Conservation (phyloP, 768 basidiomycete species). For the Omphalotus guepiniiformis region DNA sequence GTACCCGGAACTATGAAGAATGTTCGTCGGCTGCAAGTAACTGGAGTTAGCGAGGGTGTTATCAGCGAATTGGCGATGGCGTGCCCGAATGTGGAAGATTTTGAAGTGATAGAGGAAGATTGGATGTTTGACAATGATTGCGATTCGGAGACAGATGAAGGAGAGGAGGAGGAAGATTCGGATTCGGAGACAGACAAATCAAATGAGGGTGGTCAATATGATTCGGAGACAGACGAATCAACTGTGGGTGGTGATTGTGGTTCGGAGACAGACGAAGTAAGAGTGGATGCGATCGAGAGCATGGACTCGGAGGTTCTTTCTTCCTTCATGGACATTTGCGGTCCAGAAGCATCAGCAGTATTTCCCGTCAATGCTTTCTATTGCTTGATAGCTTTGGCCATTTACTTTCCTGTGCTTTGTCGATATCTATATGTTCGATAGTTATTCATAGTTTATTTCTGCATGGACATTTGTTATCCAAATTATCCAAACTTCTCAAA, state of each 20-base stretch:
- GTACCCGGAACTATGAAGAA: neutral
- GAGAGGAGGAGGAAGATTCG: too few relatives aligned
- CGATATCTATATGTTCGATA: too few relatives aligned
- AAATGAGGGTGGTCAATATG: too few relatives aligned
- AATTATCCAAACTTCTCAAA: too few relatives aligned
- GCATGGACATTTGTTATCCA: too few relatives aligned
- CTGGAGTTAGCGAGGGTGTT: neutral
- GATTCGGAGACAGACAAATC: too few relatives aligned
- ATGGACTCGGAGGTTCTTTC: neutral
- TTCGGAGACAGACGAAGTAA: neutral
- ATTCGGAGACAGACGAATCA: too few relatives aligned
- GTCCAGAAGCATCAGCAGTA: neutral
- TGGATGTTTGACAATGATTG: neutral
- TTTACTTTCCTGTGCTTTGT: too few relatives aligned
- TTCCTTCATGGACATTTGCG: neutral
- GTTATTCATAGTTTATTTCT: too few relatives aligned
- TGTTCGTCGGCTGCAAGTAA: neutral
- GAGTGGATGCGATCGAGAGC: too few relatives aligned
- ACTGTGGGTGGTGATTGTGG: too few relatives aligned
- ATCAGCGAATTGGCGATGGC: neutral
- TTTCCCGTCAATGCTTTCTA: neutral
- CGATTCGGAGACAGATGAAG: too few relatives aligned
- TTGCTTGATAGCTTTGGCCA: slow-evolving; percentile 2
- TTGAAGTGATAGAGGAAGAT: neutral
- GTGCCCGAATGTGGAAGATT: neutral